Evolutionary conservation across 2,329 filamentous ascomycete species (phyloP), one percentile per base, ranked within the genome.

Genomic region (Conoideocrella luteorostrata): DNA sequence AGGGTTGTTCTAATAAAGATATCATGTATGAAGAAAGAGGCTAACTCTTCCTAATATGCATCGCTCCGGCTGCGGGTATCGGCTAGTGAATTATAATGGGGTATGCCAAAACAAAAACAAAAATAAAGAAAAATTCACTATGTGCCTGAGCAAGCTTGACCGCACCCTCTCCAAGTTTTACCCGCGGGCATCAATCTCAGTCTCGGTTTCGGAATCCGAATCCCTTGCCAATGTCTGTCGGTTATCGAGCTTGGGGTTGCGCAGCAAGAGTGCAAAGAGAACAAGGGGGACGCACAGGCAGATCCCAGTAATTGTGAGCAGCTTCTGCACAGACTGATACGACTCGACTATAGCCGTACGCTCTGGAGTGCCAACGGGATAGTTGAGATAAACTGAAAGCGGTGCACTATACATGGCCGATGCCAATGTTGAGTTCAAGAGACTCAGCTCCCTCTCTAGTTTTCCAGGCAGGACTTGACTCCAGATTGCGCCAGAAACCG

Each of bases 401-500:
- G 75, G 69, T 1, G 78, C 73, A 46, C 66, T 76, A 67, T 77
- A 84, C 53, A 49, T 70, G 68, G 23, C 71, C 69, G 50, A 78
- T 80, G 35, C 83, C 77, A 21, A 59, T 58, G 6, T 56, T 52
- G 2, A 69, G 59, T 39, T 74, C 57, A 6, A 47, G 45, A 41
- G 61, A 56, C 9, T 57, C 57, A 82, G 65, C 48, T 77, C 73
- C 28, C 59, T 49, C 21, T 55, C 55, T 5, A 82, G 65, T 26
- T 70, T 73, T 20, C 57, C 56, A 0, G 74, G 73, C 51, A 84
- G 74, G 6, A 74, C 67, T 47, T 70, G 68, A 2, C 74, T 75
- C 79, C 80, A 85, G 45, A 84, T 75, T 1, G 78, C 75, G 1
- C 72, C 74, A 1, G 79, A 74, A 43, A 84, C 68, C 4, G 77